Base-by-base conservation (phyloP, 495 filamentous ascomycete genomes). In the Chaetomium cochliodes region DNA sequence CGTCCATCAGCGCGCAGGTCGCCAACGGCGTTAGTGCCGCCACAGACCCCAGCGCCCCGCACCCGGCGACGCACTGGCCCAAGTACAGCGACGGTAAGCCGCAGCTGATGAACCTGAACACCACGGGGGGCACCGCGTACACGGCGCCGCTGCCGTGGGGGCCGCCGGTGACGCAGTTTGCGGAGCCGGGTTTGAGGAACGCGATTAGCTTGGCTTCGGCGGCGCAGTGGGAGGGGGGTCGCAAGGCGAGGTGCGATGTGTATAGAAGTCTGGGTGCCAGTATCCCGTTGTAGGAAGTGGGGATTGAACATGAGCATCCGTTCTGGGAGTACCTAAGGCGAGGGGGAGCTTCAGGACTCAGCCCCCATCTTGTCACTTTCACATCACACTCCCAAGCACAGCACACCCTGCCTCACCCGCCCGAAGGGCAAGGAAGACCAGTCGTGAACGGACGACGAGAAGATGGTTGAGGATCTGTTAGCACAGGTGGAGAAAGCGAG, bases 31-130 rank as follows among this genome's bases (percentile, higher is more conserved):
- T 76, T 62, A n/a, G n/a, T n/a, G n/a, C n/a, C n/a, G n/a, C n/a
- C n/a, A n/a, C n/a, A n/a, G n/a, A n/a, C n/a, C n/a, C n/a, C n/a
- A n/a, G n/a, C n/a, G n/a, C n/a, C n/a, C 23, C 62, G 11, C 64
- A 72, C 53, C 65, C 65, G 16, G 60, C 69, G 1, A 69, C 72
- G 22, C 47, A 67, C 23, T 78, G 78, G 78, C 78, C 76, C 0
- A 62, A 60, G 16, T 86, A 77, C 69, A 73, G 30, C 20, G 52
- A 69, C 3, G 50, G 56, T 11, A 62, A 63, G 23, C 79, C 80
- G 0, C 70, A 76, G 16, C 69, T 79, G 67, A 60, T 85, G 44
- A 84, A 86, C 64, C 67, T 87, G 47, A 87, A 88, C 59, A 70
- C 79, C 41, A 86, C 84, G 0, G 83, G 84, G 7, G 83, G 84